Evolutionary conservation across 2,329 filamentous ascomycete species (phyloP), one percentile per base, ranked within the genome.

Genomic region (Coccinonectria pachysandricola): DNA sequence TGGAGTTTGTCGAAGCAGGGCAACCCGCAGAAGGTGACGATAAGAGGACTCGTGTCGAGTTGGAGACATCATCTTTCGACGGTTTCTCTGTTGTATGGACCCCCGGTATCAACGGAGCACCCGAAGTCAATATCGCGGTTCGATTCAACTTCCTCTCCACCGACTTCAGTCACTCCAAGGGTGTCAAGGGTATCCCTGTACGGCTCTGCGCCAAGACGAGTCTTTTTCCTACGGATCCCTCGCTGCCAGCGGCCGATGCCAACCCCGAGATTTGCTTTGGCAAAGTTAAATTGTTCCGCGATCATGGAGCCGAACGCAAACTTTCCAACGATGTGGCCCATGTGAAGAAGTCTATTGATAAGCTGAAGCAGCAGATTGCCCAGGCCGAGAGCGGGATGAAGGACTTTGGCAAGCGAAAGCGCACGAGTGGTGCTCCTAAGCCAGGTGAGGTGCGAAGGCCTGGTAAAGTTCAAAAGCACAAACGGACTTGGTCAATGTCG

Each of bases 141-240:
- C 82, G 91, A 23, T 98, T 96, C 66, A 98, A 98, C 59, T 98
- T 98, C 50, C 65, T 98, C 1, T 98, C 91, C 1, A 98, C 91
- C 7, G 91, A 98, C 51, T 98, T 96, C 52, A 96, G 88, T 53
- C 91, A 96, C 50, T 96, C 91, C 7, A 98, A 98, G 50, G 91
- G 91, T 23, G 91, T 98, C 24, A 98, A 96, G 57, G 91, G 91
- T 18, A 95, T 96, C 39, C 88, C 91, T 0, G 87, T 98, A 4
- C 68, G 91, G 29, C 68, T 96, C 1, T 96, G 88, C 53, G 77
- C 87, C 9, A 96, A 96, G 57, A 96, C 91, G 0, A 79, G 81
- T 37, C 56, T 77, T 8, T 33, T 88, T 2, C 58, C 68, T 0
- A 57, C 64, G 10, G 66, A 68, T 14, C 57, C 65, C 7, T 63